A percentile compares a stretch with the other conserved stretches of the same genome.
phyloP scores from a whole-genome alignment of 2,329 filamentous ascomycete genomes.

The Zymoseptoria ardabiliae region DNA sequence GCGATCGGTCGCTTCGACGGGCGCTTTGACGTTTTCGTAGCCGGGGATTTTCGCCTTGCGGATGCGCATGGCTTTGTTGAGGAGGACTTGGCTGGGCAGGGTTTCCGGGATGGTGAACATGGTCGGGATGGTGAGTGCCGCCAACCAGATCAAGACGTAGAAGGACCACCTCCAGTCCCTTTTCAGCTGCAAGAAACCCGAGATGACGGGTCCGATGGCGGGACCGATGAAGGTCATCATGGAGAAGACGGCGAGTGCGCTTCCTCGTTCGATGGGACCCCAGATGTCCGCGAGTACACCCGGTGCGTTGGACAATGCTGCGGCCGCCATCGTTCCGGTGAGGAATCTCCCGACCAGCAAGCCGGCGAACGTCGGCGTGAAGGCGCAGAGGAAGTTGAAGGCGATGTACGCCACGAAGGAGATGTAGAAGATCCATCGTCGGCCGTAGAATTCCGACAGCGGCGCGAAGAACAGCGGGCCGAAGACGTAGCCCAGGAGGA shows the following conservation, averaged over 20 bases:
- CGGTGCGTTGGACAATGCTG: constrained; percentile 36
- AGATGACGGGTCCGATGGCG: constrained; percentile 47
- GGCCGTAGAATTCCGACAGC: constrained; percentile 57
- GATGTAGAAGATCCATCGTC: constrained; percentile 46
- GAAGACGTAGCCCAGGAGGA: constrained; percentile 46
- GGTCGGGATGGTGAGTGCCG: constrained; percentile 26
- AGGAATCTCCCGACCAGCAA: constrained; percentile 51
- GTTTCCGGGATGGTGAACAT: constrained; percentile 54
- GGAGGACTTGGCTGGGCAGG: constrained; percentile 44
- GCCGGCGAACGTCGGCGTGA: constrained; percentile 46
- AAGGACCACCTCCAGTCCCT: constrained; percentile 42
- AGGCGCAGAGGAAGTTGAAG: constrained; percentile 49
- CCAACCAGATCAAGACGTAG: constrained; percentile 38
- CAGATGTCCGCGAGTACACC: constrained; percentile 51
- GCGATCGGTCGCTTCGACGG: constrained; percentile 40
- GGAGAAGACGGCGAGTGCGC: constrained; percentile 35
- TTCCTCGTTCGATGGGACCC: constrained; percentile 46
- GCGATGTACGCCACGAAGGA: constrained; percentile 35
- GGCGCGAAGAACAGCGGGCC: constrained; percentile 59
- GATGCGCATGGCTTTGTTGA: constrained; percentile 48
- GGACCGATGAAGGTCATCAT: constrained; percentile 50
- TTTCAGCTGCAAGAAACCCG: constrained; percentile 51
- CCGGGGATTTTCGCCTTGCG: constrained; percentile 23
- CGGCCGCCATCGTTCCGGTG: constrained; percentile 49
- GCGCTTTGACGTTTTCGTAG: constrained; percentile 45